A percentile compares a stretch with the other conserved stretches of the same genome.
Evolutionary conservation across 2,329 filamentous ascomycete species (phyloP).

Genomic region (Allantophomopsis lycopodina): DNA sequence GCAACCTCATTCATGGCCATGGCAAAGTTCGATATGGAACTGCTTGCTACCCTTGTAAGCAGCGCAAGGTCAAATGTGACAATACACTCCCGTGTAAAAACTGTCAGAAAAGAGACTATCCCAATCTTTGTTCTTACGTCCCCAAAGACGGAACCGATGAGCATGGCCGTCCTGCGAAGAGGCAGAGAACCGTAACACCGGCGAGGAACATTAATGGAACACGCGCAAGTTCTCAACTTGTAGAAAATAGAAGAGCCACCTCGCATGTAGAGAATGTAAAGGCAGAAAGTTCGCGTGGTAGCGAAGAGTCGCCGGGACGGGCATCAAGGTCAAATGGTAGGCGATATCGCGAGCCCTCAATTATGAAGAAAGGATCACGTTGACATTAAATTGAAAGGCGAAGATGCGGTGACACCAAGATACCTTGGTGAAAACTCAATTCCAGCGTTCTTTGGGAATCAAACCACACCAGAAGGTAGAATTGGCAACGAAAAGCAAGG

Average conservation of each 20-base stretch:
- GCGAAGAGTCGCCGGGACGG: no score
- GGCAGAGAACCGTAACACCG: constrained; percentile 6
- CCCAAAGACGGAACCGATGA: constrained; percentile 30
- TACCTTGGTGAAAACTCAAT: constrained; percentile 58
- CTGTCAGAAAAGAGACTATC: constrained; percentile 51
- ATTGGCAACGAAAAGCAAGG: constrained; percentile 31
- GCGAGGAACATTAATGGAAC: no score
- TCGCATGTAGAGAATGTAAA: no score
- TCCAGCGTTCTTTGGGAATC: constrained; percentile 48
- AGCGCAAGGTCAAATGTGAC: constrained; percentile 57
- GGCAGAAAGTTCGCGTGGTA: no score
- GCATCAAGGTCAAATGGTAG: no score
- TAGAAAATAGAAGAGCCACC: no score
- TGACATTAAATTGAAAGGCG: constrained; percentile 15
- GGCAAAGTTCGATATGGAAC: constrained; percentile 50
- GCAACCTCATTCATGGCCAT: constrained; percentile 54
- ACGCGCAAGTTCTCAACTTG: no score
- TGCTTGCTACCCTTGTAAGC: constrained; percentile 49
- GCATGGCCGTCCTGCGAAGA: constrained; percentile 11
- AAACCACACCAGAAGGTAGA: constrained; percentile 32
- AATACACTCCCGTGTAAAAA: constrained; percentile 57
- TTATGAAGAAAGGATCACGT: not conserved
- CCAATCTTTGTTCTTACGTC: constrained; percentile 52
- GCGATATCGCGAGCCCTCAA: not conserved
- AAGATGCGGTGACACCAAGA: constrained; percentile 39